Base-by-base conservation (phyloP, 371 early-diverging fungal genomes). In the Apophysomyces ossiformis region DNA sequence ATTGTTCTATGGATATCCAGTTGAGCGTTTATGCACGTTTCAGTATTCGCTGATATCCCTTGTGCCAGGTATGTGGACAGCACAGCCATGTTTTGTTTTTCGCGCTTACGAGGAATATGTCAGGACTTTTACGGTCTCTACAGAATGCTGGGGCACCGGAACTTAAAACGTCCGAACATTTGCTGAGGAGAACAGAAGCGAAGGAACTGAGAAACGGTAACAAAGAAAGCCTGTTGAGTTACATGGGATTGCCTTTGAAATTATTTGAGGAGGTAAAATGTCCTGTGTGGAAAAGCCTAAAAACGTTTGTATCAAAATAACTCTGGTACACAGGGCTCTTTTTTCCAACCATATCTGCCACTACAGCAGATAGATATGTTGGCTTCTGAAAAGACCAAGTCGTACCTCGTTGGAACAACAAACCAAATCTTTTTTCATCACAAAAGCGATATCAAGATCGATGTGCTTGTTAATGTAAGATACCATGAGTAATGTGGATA, bases 301-400 rank as follows among this genome's bases (percentile, higher is more conserved):
- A 43, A 50, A 58, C 45, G 39, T 16, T 26, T 7, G 5, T 35
- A 32, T 15, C 37, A 38, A 9, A 59, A n/a, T 37, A 26, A 26
- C 32, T 26, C 32, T 6, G 13, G n/a, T 54, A 61, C 7, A 1
- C 62, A 89, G 89, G 91, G 91, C 0, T 83, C 88, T 0, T 92
- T 93, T 58, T 92, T 92, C 66, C 94, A 92, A 63, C 94, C 94
- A 8, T 94, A 94, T 67, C 75, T 93, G 50, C 93, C 94, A 11
- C 75, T 94, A 9, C 94, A 94, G 66, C 94, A 94, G 69, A 91
- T 94, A 32, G 93, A 94, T 58, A 88, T 87, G 65, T 67, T 93
- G 0, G 86, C 87, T 44, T 83, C 90, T 11, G 82, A 88, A 26
- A 77, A 83, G 41, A 92, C 93, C 3, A 78, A 79, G 50, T 84